Evolutionary conservation across 208 protist species (phyloP), one percentile per base, ranked within the genome.

Genomic region (Trypanosoma theileri): DNA sequence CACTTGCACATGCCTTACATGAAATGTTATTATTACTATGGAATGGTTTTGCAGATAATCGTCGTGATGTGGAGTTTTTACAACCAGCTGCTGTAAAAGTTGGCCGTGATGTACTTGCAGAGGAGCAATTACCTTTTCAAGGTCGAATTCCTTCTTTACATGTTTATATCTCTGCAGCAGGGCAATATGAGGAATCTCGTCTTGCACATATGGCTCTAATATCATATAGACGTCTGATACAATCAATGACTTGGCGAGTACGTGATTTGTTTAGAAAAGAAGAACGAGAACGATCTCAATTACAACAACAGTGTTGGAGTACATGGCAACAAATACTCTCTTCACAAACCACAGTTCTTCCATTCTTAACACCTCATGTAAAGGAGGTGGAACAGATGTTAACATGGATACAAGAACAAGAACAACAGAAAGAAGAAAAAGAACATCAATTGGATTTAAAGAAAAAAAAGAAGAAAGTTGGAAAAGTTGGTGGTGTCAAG

Each of bases 41-140:
- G 67, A 52, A 75, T 17, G 89, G 89, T 40, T 88, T 85, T 79
- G 82, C 75, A 60, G 89, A 94, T 59, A 73, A 84, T 65, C 84
- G 89, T 11, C 89, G 75, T 62, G 89, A 94, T 68, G 53, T 80
- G 17, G 82, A 80, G 44, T 66, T 89, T 14, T 50, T 89, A 28
- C 88, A 91, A 68, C 84, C 88, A 14, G 52, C 71, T 0, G 80
- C 80, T 24, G 68, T 93, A 53, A 91, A 89, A 64, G 79, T 82
- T 12, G 84, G 89, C 3, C 73, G 57, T 3, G 79, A 77, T 67
- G 79, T 86, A 50, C 35, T 66, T 26, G 67, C 77, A 16, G 19
- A 55, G 9, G 61, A 76, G 24, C 81, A 84, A 44, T 64, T 86
- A 28, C 63, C 48, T 56, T 89, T 88, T 54, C 67, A 82, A 19